phyloP scores from a whole-genome alignment of 2,329 filamentous ascomycete genomes.

The Aspergillus versicolor region DNA sequence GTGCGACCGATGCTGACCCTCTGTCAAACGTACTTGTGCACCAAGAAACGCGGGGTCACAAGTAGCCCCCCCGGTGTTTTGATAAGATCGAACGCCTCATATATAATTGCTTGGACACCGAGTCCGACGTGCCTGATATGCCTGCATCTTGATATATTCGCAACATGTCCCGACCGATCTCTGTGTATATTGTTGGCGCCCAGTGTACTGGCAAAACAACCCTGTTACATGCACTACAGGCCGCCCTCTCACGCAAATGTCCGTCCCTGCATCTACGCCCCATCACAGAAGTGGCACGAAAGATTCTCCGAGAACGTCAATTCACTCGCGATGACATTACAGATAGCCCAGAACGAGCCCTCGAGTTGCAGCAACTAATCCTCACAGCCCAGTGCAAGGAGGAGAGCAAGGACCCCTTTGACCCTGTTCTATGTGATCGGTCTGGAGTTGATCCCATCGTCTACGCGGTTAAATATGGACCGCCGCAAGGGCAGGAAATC shows the following conservation, averaged over 20 bases:
- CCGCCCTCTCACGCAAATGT: background rate
- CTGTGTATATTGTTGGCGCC: slow-evolving; percentile 3
- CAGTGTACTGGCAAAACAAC: slow-evolving; percentile 8
- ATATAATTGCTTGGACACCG: no score
- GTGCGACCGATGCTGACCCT: no score
- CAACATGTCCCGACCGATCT: background rate
- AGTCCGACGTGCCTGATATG: no score
- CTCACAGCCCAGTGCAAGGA: background rate
- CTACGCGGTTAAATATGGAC: background rate
- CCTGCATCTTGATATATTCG: no score
- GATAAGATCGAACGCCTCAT: no score
- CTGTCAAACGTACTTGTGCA: no score
- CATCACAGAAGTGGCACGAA: slow-evolving; percentile 5
- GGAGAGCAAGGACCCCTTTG: background rate
- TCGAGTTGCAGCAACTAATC: slow-evolving; percentile 1
- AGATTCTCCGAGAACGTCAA: background rate
- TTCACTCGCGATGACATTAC: slow-evolving; percentile 2
- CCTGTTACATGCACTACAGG: background rate
- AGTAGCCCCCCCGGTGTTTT: no score
- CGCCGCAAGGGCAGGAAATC: background rate
- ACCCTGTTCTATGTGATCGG: background rate
- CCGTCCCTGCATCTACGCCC: background rate
- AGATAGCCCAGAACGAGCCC: background rate
- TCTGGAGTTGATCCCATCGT: background rate
- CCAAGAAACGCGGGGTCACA: no score